Percentiles rank a stretch among this genome's conserved stretches.
Evolutionary conservation across 345 rosid genomes (phyloP).

Genomic region (Eutrema heterophyllum): DNA sequence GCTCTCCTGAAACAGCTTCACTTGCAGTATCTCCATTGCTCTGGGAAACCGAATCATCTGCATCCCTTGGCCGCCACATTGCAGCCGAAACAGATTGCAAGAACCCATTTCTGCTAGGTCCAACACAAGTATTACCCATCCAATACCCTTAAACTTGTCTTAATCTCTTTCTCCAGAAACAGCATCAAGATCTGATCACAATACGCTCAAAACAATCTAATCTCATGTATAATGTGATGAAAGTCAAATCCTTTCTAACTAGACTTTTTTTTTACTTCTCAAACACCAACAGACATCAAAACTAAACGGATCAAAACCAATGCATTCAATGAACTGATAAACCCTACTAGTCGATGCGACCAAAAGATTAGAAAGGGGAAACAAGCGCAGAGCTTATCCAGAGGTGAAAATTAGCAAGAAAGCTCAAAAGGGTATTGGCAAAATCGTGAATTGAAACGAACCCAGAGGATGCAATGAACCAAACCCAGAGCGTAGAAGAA

Average conservation of each 20-base stretch:
- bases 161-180: conserved; percentile 12
- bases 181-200: conserved; percentile 40
- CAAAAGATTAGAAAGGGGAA: background rate
- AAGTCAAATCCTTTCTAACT: conserved; percentile 15
- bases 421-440: conserved; percentile 10
- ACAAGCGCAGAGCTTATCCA: background rate
- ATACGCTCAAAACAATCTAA: conserved; percentile 15
- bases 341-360: background rate
- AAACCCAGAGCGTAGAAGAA: background rate
- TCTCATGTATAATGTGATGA: conserved; percentile 16
- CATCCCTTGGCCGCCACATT: conserved; percentile 54
- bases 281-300: background rate
- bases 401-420: background rate
- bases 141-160: background rate
- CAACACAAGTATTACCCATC: conserved; percentile 91
- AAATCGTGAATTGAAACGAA: conserved; percentile 18
- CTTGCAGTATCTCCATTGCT: conserved; percentile 43
- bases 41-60: conserved; percentile 35
- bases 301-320: background rate
- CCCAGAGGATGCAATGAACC: background rate
- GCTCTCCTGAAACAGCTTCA: conserved; percentile 33
- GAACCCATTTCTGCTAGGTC: conserved; percentile 62
- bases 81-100: conserved; percentile 78
- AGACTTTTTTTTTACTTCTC: too few species aligned
- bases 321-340: background rate